These are phyloP conservation scores for Colletotrichum melonis DNA, from an alignment of 2,329 filamentous ascomycete species.

Conservation along the genomic window DNA sequence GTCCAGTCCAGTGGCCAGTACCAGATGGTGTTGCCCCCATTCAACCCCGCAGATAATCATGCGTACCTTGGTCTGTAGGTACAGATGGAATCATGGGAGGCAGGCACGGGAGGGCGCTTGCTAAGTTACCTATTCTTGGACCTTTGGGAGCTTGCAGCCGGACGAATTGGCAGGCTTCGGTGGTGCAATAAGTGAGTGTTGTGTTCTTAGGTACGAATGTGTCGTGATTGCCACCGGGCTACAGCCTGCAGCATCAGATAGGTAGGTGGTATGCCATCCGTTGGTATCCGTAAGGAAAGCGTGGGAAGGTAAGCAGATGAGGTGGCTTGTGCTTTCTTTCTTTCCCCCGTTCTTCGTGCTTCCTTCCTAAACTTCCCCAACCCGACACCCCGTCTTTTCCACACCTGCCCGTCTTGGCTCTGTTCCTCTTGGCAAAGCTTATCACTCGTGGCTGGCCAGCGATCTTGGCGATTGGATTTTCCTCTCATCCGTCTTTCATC, in stretches of 20 bases:
- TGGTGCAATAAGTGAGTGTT: background rate
- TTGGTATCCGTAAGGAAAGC: too few species aligned
- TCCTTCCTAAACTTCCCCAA: conserved; percentile 14
- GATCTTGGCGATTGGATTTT: conserved; percentile 27
- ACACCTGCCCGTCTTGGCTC: conserved; percentile 38
- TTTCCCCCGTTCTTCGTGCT: background rate
- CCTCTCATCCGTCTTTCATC: conserved; percentile 1
- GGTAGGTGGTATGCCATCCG: too few species aligned
- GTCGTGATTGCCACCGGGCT: background rate
- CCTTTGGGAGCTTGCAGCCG: background rate
- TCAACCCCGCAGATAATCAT: conserved; percentile 15
- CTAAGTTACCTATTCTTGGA: background rate
- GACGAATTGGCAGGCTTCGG: background rate
- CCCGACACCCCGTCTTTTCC: conserved; percentile 33
- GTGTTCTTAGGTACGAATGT: background rate
- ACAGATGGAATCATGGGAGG: background rate
- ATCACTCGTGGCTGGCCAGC: conserved; percentile 42
- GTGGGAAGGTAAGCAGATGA: too few species aligned
- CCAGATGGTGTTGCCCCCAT: background rate
- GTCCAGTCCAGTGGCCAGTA: conserved; percentile 7
- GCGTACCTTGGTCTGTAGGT: background rate
- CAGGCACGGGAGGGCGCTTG: too few species aligned
- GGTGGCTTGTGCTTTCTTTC: conserved; percentile 1
- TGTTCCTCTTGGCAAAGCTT: conserved; percentile 50
- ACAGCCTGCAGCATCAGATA: background rate